Evolutionary conservation across 2,329 filamentous ascomycete genomes (phyloP).

Genomic region (Leptographium wingfieldii): DNA sequence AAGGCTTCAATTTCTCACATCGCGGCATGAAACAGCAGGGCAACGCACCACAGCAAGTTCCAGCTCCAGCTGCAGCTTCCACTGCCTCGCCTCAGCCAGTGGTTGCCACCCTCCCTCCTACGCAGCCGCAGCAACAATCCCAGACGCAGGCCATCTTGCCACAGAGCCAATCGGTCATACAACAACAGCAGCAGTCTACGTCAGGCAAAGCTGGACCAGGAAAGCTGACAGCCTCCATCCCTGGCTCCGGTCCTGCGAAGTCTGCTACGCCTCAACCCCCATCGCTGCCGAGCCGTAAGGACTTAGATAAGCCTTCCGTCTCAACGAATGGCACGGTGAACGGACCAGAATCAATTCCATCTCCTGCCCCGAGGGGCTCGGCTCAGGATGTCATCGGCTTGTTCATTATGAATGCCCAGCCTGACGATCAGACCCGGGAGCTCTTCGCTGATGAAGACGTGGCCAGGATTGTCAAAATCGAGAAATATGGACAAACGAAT

Average conservation of each 20-base stretch:
- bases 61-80: constrained; percentile 24
- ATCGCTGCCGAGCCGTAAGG: constrained; percentile 34
- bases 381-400: constrained; percentile 65
- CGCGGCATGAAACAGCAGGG: constrained; percentile 68
- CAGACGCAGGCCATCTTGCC: constrained; percentile 6
- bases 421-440: constrained; percentile 69
- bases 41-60: constrained; percentile 20
- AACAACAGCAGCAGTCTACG: constrained; percentile 16
- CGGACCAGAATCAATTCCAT: constrained; percentile 38
- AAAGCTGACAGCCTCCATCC: constrained; percentile 29
- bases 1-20: constrained; percentile 98
- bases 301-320: constrained; percentile 41
- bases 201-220: background rate
- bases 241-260: constrained; percentile 21
- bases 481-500: constrained; percentile 67
- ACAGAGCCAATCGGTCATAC: constrained; percentile 24
- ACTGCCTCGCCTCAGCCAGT: constrained; percentile 15
- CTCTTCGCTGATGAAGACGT: constrained; percentile 76
- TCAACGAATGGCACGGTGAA: constrained; percentile 41
- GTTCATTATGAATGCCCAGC: constrained; percentile 78
- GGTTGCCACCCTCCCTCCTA: constrained; percentile 14
- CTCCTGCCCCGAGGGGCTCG: constrained; percentile 45
- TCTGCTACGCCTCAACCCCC: constrained; percentile 35
- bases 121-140: background rate
- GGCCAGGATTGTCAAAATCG: constrained; percentile 64